Evolutionary conservation across 495 filamentous ascomycete genomes (phyloP).

Genomic region (Aspergillus coremiiformis): DNA sequence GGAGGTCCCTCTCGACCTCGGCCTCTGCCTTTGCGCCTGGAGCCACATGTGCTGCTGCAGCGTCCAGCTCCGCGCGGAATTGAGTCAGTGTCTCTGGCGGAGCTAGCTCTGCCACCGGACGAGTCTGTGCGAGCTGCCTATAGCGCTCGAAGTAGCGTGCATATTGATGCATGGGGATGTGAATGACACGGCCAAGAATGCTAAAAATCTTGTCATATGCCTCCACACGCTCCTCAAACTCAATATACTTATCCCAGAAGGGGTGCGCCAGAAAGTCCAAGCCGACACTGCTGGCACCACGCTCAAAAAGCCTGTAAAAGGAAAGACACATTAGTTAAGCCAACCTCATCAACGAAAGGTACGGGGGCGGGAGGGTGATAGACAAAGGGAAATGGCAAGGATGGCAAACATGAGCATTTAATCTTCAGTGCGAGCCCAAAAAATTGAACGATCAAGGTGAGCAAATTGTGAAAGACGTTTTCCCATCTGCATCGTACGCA

Average conservation of each 20-base stretch:
- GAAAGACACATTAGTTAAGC: slow-evolving; percentile 26
- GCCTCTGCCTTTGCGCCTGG: slow-evolving; percentile 52
- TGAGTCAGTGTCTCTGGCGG: slow-evolving; percentile 58
- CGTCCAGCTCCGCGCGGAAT: slow-evolving; percentile 64
- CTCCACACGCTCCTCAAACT: slow-evolving; percentile 88
- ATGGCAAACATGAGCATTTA: slow-evolving; percentile 48
- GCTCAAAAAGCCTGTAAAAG: slow-evolving; percentile 74
- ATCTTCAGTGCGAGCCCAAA: slow-evolving; percentile 35
- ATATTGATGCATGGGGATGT: slow-evolving; percentile 96
- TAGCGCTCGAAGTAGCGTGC: slow-evolving; percentile 91
- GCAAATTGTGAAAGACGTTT: slow-evolving; percentile 23
- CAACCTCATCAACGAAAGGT: slow-evolving; percentile 5
- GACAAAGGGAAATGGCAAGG: slow-evolving; percentile 29
- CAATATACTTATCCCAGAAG: slow-evolving; percentile 98
- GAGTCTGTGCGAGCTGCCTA: slow-evolving; percentile 64
- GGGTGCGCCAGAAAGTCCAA: slow-evolving; percentile 91
- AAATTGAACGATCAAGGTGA: slow-evolving; percentile 31
- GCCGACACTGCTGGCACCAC: slow-evolving; percentile 76
- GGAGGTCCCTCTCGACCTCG: slow-evolving; percentile 78
- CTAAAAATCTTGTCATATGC: slow-evolving; percentile 79
- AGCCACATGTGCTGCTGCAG: slow-evolving; percentile 38
- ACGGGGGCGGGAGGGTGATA: slow-evolving; percentile 19
- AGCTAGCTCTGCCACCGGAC: slow-evolving; percentile 67
- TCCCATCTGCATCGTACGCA: slow-evolving; percentile 29
- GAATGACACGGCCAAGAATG: slow-evolving; percentile 76